Percentiles rank a stretch among this genome's conserved stretches.
Evolutionary conservation across 495 filamentous ascomycete genomes (phyloP).

Genomic region (Xylaria venustula): DNA sequence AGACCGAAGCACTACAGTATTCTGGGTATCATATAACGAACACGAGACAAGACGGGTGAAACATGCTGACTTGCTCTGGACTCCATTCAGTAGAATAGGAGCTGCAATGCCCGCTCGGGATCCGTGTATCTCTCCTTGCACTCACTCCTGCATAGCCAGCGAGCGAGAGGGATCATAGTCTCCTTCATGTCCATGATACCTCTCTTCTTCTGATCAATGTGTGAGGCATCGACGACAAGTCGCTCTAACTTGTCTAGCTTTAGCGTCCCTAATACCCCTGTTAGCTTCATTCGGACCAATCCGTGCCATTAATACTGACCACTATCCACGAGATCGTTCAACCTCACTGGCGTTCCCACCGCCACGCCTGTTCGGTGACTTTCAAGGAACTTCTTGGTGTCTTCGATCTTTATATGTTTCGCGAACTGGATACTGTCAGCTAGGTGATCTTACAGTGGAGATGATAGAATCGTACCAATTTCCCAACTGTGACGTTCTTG

Average conservation of each 20-base stretch:
- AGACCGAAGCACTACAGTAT: conserved; percentile 6
- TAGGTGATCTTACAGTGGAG: not conserved
- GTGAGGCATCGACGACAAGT: conserved; percentile 83
- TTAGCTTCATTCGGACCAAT: conserved; percentile 15
- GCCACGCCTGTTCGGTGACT: conserved; percentile 72
- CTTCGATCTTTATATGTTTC: conserved; percentile 94
- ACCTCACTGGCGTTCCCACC: conserved; percentile 80
- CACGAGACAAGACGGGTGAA: not conserved
- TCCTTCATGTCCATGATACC: conserved; percentile 93
- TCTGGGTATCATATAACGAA: conserved; percentile 14
- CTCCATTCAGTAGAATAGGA: conserved; percentile 57
- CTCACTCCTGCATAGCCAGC: conserved; percentile 63
- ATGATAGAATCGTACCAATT: conserved; percentile 51
- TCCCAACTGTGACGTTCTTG: conserved; percentile 74
- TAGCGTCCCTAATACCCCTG: conserved; percentile 56
- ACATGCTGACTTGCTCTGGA: not conserved
- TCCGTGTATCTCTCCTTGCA: conserved; percentile 67
- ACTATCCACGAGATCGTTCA: conserved; percentile 77
- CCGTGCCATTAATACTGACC: conserved; percentile 48
- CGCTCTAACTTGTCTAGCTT: conserved; percentile 66
- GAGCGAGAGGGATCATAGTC: conserved; percentile 70
- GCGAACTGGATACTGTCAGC: conserved; percentile 59
- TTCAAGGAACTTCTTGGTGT: conserved; percentile 76
- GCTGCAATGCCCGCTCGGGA: conserved; percentile 46
- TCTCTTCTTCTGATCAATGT: conserved; percentile 89